Evolutionary conservation across 192 early-diverging fungal genomes (phyloP).

Genomic region (Phlyctochytrium planicorne): DNA sequence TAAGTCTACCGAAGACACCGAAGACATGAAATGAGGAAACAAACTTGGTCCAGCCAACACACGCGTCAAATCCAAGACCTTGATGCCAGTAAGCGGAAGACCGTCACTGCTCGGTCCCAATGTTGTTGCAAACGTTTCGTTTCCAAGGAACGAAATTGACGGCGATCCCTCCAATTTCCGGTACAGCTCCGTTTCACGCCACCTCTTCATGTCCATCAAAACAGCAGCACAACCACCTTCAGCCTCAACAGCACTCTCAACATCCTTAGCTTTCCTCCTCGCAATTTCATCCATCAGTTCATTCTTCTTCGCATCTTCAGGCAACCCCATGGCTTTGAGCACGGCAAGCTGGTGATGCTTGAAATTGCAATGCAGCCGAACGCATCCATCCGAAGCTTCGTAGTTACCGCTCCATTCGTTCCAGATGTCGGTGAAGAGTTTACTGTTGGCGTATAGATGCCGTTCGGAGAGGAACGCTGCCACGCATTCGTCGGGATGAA

Average conservation of each 20-base stretch:
- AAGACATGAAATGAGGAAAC: not conserved
- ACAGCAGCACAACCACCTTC: conserved; percentile 21
- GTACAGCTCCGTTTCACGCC: conserved; percentile 16
- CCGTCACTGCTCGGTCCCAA: not conserved
- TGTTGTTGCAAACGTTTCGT: not conserved
- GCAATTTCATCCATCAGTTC: not conserved
- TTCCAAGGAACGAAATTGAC: not conserved
- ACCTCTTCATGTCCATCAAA: conserved; percentile 9
- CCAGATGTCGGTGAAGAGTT: not conserved
- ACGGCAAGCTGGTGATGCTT: not conserved
- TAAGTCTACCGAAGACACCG: no score
- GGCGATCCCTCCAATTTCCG: not conserved
- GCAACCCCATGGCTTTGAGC: not conserved
- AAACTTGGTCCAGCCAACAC: conserved; percentile 33
- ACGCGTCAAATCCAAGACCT: conserved; percentile 38
- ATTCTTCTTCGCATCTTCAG: not conserved
- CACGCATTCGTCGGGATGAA: not conserved
- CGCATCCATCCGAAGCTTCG: conserved; percentile 5
- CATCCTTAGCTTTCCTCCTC: conserved; percentile 3
- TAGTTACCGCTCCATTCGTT: conserved; percentile 4
- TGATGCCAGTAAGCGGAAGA: conserved; percentile 29
- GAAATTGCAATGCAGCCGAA: conserved; percentile 9
- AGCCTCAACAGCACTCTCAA: conserved; percentile 11
- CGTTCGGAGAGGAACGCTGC: not conserved
- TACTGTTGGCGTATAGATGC: not conserved